phyloP scores from a whole-genome alignment of 2,329 filamentous ascomycete genomes.

The Calonectria hawksworthii region DNA sequence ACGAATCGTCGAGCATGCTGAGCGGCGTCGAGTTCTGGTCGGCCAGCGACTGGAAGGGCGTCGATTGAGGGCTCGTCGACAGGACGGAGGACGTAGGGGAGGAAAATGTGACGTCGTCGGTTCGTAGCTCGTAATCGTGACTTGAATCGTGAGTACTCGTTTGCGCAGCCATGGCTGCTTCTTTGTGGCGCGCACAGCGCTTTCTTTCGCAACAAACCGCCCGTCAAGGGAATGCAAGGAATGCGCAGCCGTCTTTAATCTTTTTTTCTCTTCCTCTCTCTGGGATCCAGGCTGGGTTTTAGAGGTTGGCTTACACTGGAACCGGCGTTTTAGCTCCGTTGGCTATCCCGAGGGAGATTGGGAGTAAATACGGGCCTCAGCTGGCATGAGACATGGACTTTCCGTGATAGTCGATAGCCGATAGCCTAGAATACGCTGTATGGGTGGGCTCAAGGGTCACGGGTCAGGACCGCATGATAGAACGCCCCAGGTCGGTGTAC shows the following conservation, averaged over 20 bases:
- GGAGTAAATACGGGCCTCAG: constrained; percentile 27
- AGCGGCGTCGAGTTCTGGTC: constrained; percentile 47
- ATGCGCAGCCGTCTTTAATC: constrained; percentile 34
- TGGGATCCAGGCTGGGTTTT: constrained; percentile 20
- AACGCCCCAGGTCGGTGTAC: constrained; percentile 42
- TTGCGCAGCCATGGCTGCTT: constrained; percentile 25
- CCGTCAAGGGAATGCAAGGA: constrained; percentile 32
- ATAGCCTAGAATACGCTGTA: constrained; percentile 18
- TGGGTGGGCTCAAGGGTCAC: constrained; percentile 40
- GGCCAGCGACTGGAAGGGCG: constrained; percentile 47
- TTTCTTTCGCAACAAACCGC: constrained; percentile 8
- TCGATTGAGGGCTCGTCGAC: constrained; percentile 46
- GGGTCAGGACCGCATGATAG: constrained; percentile 45
- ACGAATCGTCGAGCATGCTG: constrained; percentile 48
- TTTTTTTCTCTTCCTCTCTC: constrained; percentile 26
- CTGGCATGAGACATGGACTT: constrained; percentile 38
- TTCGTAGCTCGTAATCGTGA: constrained; percentile 39
- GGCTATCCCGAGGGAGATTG: constrained; percentile 16
- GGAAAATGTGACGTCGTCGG: constrained; percentile 37
- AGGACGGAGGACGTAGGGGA: constrained; percentile 43
- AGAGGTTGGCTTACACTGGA: constrained; percentile 28
- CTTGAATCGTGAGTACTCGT: constrained; percentile 20
- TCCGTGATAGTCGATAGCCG: constrained; percentile 15
- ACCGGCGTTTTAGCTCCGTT: constrained; percentile 29
- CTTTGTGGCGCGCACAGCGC: constrained; percentile 17